Conservation (phyloP, 208 protist species). For the Leishmania mexicana region DNA sequence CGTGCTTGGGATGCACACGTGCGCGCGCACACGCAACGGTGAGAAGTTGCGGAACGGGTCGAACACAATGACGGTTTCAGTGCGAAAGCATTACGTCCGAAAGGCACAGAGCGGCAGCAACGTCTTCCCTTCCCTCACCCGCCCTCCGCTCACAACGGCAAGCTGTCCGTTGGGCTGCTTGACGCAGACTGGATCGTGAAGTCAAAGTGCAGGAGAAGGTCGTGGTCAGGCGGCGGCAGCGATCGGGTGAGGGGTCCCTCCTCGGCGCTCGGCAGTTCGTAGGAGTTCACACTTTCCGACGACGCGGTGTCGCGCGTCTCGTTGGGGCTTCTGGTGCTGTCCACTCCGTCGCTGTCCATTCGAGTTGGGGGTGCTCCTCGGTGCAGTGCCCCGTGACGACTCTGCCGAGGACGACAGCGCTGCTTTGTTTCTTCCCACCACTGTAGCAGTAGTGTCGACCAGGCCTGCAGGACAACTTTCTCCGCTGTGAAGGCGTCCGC, state of each 20-base stretch:
- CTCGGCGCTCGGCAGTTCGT: conserved; percentile 8
- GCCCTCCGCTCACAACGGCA: neutral
- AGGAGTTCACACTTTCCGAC: conserved; percentile 18
- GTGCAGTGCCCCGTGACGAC: neutral
- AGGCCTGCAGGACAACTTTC: conserved; percentile 24
- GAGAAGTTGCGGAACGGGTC: neutral
- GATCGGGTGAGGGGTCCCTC: conserved; percentile 7
- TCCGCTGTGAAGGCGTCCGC: neutral
- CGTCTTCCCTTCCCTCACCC: neutral
- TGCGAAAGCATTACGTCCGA: neutral
- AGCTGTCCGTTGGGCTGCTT: conserved; percentile 14
- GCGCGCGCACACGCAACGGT: neutral
- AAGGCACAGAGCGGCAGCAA: neutral
- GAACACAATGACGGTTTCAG: neutral
- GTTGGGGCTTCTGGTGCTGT: conserved; percentile 1
- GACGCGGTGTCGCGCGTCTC: conserved; percentile 16
- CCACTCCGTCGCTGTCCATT: neutral
- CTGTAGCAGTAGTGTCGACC: conserved; percentile 22
- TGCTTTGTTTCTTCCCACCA: conserved; percentile 38
- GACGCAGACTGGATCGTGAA: conserved; percentile 21
- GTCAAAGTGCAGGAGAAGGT: conserved; percentile 26
- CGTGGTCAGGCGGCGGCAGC: conserved; percentile 15
- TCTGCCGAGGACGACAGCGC: conserved; percentile 16
- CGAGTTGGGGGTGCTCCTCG: conserved; percentile 5
- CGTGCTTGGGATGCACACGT: neutral